A percentile compares a stretch with the other conserved stretches of the same genome.
phyloP scores from a whole-genome alignment of 495 filamentous ascomycete species.

The Neurospora sp. region DNA sequence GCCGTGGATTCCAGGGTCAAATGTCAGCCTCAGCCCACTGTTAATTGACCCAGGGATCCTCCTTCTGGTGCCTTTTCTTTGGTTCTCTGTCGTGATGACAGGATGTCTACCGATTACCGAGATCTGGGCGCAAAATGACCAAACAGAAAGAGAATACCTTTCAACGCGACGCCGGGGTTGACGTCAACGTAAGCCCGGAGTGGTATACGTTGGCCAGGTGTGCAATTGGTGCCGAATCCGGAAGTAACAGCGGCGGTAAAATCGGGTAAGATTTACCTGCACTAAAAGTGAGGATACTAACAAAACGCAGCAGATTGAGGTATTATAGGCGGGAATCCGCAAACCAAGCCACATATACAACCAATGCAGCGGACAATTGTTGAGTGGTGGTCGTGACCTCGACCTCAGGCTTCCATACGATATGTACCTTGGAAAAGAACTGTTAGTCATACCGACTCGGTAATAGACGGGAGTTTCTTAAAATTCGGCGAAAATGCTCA shows the following conservation, averaged over 20 bases:
- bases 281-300: background rate
- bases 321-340: background rate
- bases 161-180: background rate
- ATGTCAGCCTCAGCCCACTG: background rate
- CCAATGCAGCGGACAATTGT: background rate
- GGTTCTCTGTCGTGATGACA: background rate
- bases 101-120: background rate
- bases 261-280: background rate
- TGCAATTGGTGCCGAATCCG: background rate
- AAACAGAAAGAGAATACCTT: background rate
- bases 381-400: background rate
- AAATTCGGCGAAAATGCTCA: background rate
- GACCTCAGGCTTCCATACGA: background rate
- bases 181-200: background rate
- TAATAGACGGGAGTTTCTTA: background rate
- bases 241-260: background rate
- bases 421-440: background rate
- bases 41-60: background rate
- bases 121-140: background rate
- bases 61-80: background rate
- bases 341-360: background rate
- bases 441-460: background rate
- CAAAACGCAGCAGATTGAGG: background rate
- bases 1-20: background rate
- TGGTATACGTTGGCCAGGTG: background rate